A percentile compares a stretch with the other conserved stretches of the same genome.
Evolutionary conservation across 345 rosid genomes (phyloP).

Genomic region (Populus euphratica): DNA sequence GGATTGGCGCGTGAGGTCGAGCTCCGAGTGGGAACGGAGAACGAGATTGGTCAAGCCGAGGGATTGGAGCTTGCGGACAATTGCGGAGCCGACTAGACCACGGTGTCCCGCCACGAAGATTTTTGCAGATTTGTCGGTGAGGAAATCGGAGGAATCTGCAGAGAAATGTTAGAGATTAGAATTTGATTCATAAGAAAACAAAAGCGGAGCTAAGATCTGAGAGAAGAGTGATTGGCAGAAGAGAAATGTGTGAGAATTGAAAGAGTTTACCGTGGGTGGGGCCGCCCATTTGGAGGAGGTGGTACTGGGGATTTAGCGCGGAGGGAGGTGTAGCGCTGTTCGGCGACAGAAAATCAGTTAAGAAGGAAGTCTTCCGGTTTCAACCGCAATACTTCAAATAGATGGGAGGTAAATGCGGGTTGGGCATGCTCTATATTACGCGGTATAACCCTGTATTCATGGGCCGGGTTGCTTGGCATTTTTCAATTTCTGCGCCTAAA

Average conservation of each 20-base stretch:
- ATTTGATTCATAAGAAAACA: not conserved
- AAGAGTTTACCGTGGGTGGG: constrained; percentile 6
- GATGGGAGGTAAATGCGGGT: too few species aligned
- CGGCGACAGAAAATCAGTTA: not conserved
- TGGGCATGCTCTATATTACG: too few species aligned
- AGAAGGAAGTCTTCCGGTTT: not conserved
- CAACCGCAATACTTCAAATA: not conserved
- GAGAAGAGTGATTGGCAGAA: not conserved
- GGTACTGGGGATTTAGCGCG: not conserved
- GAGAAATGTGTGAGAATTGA: not conserved
- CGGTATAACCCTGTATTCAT: too few species aligned
- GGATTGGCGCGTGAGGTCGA: constrained; percentile 79
- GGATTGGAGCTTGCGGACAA: constrained; percentile 62
- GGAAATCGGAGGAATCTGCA: constrained; percentile 32
- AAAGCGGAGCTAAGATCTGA: not conserved
- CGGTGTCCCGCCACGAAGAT: constrained; percentile 95
- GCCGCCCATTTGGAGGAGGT: constrained; percentile 6
- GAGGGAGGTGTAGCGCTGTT: not conserved
- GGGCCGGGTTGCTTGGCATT: too few species aligned
- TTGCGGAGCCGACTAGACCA: constrained; percentile 89
- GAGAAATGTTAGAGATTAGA: not conserved
- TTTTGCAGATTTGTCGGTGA: constrained; percentile 67
- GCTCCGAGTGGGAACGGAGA: constrained; percentile 68
- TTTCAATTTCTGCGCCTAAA: too few species aligned
- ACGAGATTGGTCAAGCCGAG: constrained; percentile 64